Evolutionary conservation across 169 alveolate species (phyloP), one percentile per base, ranked within the genome.

Genomic region (Besnoitia besnoiti): DNA sequence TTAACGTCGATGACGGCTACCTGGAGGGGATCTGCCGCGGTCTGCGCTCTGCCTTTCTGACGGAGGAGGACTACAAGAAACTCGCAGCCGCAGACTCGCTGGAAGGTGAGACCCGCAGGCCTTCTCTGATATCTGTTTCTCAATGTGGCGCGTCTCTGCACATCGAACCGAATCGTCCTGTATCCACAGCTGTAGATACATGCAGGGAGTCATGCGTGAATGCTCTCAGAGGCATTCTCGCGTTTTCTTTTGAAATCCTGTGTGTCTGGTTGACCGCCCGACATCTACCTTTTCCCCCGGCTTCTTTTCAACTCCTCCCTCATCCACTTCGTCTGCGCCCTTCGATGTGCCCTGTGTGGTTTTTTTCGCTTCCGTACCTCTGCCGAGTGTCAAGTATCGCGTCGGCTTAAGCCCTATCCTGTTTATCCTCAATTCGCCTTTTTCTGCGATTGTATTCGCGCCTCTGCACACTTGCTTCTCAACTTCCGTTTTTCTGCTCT

Each of bases 11-110:
- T 87, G 99, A 98, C 95, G 99, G 99, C 77, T 98, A 98, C 96
- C 96, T 98, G 37, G 99, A 99, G 96, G 99, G 99, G 87, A 94
- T 99, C 91, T 96, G 98, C 51, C 94, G 99, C 84, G 99, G 99
- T 44, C 97, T 97, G 87, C 97, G 99, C 90, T 97, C 99, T 93
- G 97, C 99, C 61, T 98, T 99, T 96, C 96, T 99, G 94, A 97
- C 98, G 30, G 98, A 98, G 88, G 99, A 98, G 61, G 98, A 98
- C 95, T 99, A 99, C 96, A 95, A 96, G 67, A 94, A 95, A 73
- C 95, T 98, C 92, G 97, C 97, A 14, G 97, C 93, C 55, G 98
- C 97, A 35, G 99, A 98, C 59, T 95, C 97, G 35, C 94, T 98
- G n/a, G 99, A 98, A 62, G 99, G 98, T 94, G 87, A 12, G 76